Base-by-base conservation (phyloP, 345 rosid species). In the Excoecaria cochinchinensis region DNA sequence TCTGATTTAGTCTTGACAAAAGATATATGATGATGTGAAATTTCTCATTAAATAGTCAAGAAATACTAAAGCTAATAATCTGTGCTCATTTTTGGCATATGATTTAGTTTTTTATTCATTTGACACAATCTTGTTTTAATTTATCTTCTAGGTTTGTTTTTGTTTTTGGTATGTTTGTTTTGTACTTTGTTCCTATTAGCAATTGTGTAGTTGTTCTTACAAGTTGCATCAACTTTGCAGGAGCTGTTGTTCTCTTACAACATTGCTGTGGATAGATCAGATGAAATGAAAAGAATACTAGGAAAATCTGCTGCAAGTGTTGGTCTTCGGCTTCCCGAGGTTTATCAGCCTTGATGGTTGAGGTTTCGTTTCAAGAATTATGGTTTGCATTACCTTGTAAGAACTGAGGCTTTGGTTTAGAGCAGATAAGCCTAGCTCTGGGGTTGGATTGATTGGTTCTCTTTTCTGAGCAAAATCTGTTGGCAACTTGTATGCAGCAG, bases 271-370 rank as follows among this genome's bases (percentile, higher is more conserved):
- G 97, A 95, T 80, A 86, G 97, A 78, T 76, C 97, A 17, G 88
- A 89, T 3, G 97, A 95, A 82, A 88, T 93, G 93, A 88, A 87
- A 80, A 82, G 87, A 77, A 61, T 76, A 73, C 86, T 90, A 42
- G 86, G 92, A 42, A 91, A 91, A 85, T 91, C 99, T 60, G 97
- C 99, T 73, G 93, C 96, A 3, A 93, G 96, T 80, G 96, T 95
- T 40, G 97, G 99, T 40, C 97, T 93, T 84, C 89, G 77, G 73
- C 99, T 95, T 81, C 97, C 98, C 6, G 89, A 89, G 40, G 95
- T 84, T 73, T 93, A 90, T 79, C 83, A 90, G 79, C 58, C 93
- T 61, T 95, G 89, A 91, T 62, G 14, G 5, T 4, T 48, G 40
- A 64, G 40, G 58, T 38, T 48, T 50, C 67, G 6, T 63, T 63